phyloP scores from a whole-genome alignment of 257 asterid species.

The Prunella vulgaris region DNA sequence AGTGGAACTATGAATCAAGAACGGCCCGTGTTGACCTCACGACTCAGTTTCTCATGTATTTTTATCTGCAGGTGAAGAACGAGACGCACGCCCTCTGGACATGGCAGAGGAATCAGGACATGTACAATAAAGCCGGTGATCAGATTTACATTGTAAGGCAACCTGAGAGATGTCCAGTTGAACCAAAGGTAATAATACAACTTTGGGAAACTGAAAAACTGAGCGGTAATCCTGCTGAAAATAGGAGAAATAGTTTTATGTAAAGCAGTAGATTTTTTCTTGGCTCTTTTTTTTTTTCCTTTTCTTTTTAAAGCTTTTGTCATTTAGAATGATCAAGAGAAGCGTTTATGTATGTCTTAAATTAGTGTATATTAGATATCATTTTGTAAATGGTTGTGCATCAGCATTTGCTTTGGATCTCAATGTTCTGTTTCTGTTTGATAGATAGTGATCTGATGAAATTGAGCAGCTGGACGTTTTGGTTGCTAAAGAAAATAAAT shows the following conservation, averaged over 20 bases:
- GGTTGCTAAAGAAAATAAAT: not conserved
- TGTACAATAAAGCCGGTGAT: conserved; percentile 71
- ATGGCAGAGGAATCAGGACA: conserved; percentile 91
- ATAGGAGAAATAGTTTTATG: not conserved
- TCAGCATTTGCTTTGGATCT: not conserved
- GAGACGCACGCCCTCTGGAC: conserved; percentile 92
- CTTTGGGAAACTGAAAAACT: conserved; percentile 5
- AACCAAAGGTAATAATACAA: conserved; percentile 46
- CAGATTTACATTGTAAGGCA: conserved; percentile 80
- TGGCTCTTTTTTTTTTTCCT: not conserved
- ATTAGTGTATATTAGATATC: conserved; percentile 3
- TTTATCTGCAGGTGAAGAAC: conserved; percentile 62
- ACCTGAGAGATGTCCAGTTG: conserved; percentile 54
- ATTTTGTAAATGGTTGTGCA: not conserved
- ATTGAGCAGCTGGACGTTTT: conserved; percentile 1
- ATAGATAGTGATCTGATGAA: conserved; percentile 20
- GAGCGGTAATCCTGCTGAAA: not conserved
- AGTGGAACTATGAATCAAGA: not conserved
- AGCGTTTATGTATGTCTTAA: not conserved
- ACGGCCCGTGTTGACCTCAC: not conserved
- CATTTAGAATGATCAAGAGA: not conserved
- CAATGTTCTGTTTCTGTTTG: conserved; percentile 10
- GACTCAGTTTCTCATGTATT: not conserved
- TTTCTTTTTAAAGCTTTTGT: not conserved
- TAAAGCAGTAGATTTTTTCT: not conserved